phyloP scores from a whole-genome alignment of 352 stramenopile genomes.

The Pythium aphanidermatum region DNA sequence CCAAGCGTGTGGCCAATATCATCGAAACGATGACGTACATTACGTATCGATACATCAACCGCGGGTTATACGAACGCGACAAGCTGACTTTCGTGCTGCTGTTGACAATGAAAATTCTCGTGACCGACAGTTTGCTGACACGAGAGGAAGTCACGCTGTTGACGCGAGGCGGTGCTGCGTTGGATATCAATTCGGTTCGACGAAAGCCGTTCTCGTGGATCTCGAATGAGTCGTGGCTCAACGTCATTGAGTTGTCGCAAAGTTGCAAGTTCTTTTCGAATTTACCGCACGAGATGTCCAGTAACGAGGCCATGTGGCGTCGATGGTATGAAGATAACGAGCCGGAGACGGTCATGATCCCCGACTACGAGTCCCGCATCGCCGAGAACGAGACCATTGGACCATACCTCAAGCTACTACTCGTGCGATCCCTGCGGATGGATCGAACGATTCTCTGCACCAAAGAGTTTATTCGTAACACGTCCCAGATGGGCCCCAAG shows the following conservation, averaged over 20 bases:
- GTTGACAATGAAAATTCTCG: slow-evolving; percentile 97
- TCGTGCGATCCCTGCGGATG: slow-evolving; percentile 96
- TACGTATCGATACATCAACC: slow-evolving; percentile 98
- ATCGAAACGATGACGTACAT: slow-evolving; percentile 99
- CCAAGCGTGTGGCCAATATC: slow-evolving; percentile 98
- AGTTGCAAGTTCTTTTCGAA: slow-evolving; percentile 97
- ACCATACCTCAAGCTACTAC: slow-evolving; percentile 94
- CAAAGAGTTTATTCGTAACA: slow-evolving; percentile 97
- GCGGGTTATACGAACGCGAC: slow-evolving; percentile 96
- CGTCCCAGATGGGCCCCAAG: slow-evolving; percentile 92
- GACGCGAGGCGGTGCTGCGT: slow-evolving; percentile 91
- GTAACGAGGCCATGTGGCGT: slow-evolving; percentile 95
- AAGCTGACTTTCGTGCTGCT: slow-evolving; percentile 98
- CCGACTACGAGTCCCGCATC: slow-evolving; percentile 93
- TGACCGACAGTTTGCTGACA: slow-evolving; percentile 92
- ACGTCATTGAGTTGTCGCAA: slow-evolving; percentile 95
- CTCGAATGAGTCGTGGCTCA: slow-evolving; percentile 96
- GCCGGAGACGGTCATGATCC: slow-evolving; percentile 93
- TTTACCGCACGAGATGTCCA: slow-evolving; percentile 94
- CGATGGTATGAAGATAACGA: slow-evolving; percentile 98
- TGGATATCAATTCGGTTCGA: slow-evolving; percentile 96
- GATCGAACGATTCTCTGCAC: slow-evolving; percentile 96
- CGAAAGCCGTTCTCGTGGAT: slow-evolving; percentile 97
- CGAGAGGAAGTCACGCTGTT: slow-evolving; percentile 93
- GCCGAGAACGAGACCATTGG: slow-evolving; percentile 92